Conservation (phyloP, 129 eudicot genomes). For the Saposhnikovia divaricata region DNA sequence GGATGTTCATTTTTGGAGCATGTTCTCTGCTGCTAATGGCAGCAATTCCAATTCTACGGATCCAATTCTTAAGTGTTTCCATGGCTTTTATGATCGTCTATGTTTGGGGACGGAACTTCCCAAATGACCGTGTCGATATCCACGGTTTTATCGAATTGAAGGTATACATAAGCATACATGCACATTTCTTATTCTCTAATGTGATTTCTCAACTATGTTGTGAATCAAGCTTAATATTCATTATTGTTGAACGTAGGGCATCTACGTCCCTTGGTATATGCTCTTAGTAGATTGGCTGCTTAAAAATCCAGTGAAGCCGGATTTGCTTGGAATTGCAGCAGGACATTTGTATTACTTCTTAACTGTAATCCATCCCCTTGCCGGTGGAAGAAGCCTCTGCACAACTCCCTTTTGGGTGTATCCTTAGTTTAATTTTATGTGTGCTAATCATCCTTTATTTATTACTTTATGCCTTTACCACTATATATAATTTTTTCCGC, state of each 20-base stretch:
- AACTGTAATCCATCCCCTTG: conserved; percentile 51
- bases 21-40: conserved; percentile 47
- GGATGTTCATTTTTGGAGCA: conserved; percentile 68
- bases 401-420: conserved; percentile 53
- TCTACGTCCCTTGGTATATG: conserved; percentile 57
- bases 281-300: conserved; percentile 38
- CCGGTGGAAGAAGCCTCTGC: conserved; percentile 34
- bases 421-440: conserved; percentile 26
- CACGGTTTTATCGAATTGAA: conserved; percentile 47
- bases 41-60: conserved; percentile 38
- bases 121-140: conserved; percentile 43
- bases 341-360: conserved; percentile 63
- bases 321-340: conserved; percentile 48
- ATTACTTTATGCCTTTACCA: background rate
- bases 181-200: background rate
- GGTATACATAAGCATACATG: conserved; percentile 23
- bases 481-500: background rate
- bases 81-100: conserved; percentile 55
- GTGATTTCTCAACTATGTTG: background rate
- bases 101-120: conserved; percentile 59
- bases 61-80: conserved; percentile 38
- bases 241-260: conserved; percentile 28
- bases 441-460: background rate
- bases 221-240: background rate
- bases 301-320: conserved; percentile 41